A percentile compares a stretch with the other conserved stretches of the same genome.
phyloP scores from a whole-genome alignment of 768 basidiomycete genomes.

The Brasilioporus rufonigricans region DNA sequence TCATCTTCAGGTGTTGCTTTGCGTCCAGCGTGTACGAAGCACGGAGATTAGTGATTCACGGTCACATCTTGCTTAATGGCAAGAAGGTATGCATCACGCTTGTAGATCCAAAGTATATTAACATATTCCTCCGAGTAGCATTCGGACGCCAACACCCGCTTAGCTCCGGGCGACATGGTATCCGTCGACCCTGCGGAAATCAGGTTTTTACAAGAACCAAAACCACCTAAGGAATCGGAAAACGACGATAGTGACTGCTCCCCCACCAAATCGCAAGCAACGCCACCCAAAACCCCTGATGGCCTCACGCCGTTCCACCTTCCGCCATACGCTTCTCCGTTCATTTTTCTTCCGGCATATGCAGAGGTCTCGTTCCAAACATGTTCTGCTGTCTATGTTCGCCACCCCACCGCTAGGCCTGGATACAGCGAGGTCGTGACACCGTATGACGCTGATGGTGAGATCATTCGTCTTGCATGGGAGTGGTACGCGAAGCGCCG shows the following conservation, averaged over 20 bases:
- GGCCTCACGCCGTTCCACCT: slow-evolving; percentile 75
- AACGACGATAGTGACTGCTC: background rate
- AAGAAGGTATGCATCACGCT: slow-evolving; percentile 58
- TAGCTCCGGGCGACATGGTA: slow-evolving; percentile 94
- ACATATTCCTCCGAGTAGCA: slow-evolving; percentile 48
- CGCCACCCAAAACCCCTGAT: slow-evolving; percentile 5
- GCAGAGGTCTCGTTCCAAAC: slow-evolving; percentile 83
- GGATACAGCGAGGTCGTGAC: slow-evolving; percentile 95
- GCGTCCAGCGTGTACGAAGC: slow-evolving; percentile 90
- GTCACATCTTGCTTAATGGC: slow-evolving; percentile 87
- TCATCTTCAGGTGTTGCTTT: slow-evolving; percentile 88
- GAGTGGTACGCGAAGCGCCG: slow-evolving; percentile 86
- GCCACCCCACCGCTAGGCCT: slow-evolving; percentile 95
- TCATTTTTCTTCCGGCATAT: slow-evolving; percentile 92
- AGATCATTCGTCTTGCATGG: slow-evolving; percentile 90
- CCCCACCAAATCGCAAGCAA: background rate
- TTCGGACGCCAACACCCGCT: slow-evolving; percentile 76
- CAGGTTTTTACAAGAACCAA: slow-evolving; percentile 56
- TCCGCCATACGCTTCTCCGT: slow-evolving; percentile 84
- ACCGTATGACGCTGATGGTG: slow-evolving; percentile 95
- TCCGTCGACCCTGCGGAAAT: slow-evolving; percentile 83
- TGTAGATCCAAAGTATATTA: background rate
- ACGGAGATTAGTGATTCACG: slow-evolving; percentile 79
- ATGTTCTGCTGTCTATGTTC: slow-evolving; percentile 89
- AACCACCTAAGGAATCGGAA: slow-evolving; percentile 14